phyloP scores from a whole-genome alignment of 169 alveolate species.

The Plasmodium knowlesi region DNA sequence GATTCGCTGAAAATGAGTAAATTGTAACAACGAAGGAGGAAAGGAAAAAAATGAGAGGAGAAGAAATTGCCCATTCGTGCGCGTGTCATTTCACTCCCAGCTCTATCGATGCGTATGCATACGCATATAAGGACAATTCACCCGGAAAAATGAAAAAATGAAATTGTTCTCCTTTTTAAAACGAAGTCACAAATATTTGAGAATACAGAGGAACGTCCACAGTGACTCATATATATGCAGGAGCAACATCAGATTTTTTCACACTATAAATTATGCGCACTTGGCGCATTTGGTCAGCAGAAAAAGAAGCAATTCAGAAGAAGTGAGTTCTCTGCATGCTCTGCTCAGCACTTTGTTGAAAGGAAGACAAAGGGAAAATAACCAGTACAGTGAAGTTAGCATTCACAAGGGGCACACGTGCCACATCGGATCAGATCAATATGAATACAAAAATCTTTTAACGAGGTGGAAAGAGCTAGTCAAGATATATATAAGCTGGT shows the following conservation, averaged over 20 bases:
- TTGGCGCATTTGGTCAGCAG: neutral
- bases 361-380: neutral
- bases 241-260: slow-evolving; percentile 3
- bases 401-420: neutral
- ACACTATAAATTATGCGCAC: slow-evolving; percentile 18
- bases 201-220: neutral
- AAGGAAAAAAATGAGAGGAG: neutral
- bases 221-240: neutral
- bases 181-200: neutral
- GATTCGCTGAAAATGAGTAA: neutral
- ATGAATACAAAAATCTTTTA: neutral
- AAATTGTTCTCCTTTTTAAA: slow-evolving; percentile 15
- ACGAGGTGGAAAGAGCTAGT: slow-evolving; percentile 21
- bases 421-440: neutral
- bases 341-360: neutral
- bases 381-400: neutral
- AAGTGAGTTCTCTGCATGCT: slow-evolving; percentile 21
- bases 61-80: neutral
- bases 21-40: neutral
- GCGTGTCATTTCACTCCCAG: neutral
- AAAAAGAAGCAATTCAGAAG: slow-evolving; percentile 5
- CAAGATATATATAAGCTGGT: slow-evolving; percentile 70
- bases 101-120: neutral
- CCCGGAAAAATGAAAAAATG: slow-evolving; percentile 51
- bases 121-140: neutral